Conservation (phyloP, 257 asterid species). For the Handroanthus guayacan region DNA sequence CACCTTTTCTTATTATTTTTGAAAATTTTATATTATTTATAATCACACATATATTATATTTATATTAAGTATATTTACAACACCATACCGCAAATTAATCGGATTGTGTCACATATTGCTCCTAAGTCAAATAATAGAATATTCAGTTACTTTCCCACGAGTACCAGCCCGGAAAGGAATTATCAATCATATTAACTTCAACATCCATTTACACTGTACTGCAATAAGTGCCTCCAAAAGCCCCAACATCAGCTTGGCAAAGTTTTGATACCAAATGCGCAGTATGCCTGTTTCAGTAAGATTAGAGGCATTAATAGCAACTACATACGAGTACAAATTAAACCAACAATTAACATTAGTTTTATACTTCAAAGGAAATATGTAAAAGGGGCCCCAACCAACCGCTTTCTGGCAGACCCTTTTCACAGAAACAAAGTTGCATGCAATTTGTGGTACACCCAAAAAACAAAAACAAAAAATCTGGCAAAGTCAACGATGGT, state of each 20-base stretch:
- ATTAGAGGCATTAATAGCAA: conserved; percentile 20
- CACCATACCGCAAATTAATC: too few species aligned
- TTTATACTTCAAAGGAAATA: conserved; percentile 32
- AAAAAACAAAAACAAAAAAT: conserved; percentile 25
- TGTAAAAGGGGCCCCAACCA: conserved; percentile 33
- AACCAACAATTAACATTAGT: conserved; percentile 33
- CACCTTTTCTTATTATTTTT: too few species aligned
- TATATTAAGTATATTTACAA: too few species aligned
- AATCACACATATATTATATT: too few species aligned
- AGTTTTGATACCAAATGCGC: not conserved
- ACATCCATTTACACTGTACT: not conserved
- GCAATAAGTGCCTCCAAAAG: not conserved
- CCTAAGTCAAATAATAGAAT: too few species aligned
- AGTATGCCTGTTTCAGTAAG: conserved; percentile 16
- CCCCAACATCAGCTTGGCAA: not conserved
- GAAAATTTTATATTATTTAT: too few species aligned
- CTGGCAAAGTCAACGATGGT: conserved; percentile 52
- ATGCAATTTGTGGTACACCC: not conserved
- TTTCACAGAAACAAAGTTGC: conserved; percentile 28
- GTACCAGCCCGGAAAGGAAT: not conserved
- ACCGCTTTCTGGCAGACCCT: conserved; percentile 33
- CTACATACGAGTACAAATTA: conserved; percentile 15
- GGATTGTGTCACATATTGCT: too few species aligned
- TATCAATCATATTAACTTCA: not conserved
- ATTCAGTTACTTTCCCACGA: too few species aligned